Base-by-base conservation (phyloP, 2,329 filamentous ascomycete species). In the Penicillium sp. region DNA sequence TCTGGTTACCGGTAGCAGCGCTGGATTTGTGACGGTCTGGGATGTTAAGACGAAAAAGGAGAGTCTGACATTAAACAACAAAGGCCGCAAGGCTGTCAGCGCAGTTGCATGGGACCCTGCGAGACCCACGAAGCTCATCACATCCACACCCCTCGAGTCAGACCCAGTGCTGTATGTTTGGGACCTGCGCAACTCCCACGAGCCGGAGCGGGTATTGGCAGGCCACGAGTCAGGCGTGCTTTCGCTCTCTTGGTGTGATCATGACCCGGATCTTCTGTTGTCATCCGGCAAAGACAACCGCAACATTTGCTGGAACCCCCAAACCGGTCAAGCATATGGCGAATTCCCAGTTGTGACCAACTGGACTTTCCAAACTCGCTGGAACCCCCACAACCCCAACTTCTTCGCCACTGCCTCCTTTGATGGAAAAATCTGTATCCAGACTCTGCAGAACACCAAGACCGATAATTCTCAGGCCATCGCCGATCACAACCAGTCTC, bases 281-380 rank as follows among this genome's bases (percentile, higher is more conserved):
- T 99, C 94, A 2, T 95, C 89, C 62, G 95, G 94, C 63, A 97
- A 97, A 77, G 94, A 99, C 75, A 97, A 97, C 71, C 86, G 91
- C 65, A 97, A 92, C 2, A 84, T 99, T 57, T 87, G 94, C 57
- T 99, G 95, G 94, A 97, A 97, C 74, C 91, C 94, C 1, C 90
- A 94, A 68, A 96, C 89, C 2, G 93, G 93, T 49, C 86, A 94
- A 70, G 82, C 85, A 11, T 89, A 92, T 60, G 94, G 95, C 61
- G 93, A 97, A 75, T 93, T 97, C 69, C 92, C 93, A 4, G 91
- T 97, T 67, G 92, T 96, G 50, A 97, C 93, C n/a, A 99, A 97
- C 75, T 99, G 94, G 93, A 96, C 92, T 5, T 99, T 99, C 79
- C 87, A 93, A 71, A 96, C 94, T 5, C 85, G 88, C 58, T 97